Evolutionary conservation across 106 monocot genomes (phyloP).

Genomic region (Alisma plantagoaquatica): DNA sequence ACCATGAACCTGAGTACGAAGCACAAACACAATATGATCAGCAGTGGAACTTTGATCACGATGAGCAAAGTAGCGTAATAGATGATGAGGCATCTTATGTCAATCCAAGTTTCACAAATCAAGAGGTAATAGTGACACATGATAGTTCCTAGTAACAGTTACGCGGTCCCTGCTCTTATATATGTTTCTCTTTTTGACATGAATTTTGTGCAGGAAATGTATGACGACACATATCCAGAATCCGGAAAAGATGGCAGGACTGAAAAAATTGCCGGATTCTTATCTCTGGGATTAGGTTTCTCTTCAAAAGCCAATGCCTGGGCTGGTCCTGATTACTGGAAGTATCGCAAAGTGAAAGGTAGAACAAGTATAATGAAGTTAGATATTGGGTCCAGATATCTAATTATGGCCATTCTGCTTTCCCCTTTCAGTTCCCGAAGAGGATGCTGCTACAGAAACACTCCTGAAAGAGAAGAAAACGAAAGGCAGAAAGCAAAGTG

Average conservation of each 20-base stretch:
- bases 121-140: too few relatives aligned
- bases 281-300: slow-evolving; percentile 69
- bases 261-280: slow-evolving; percentile 56
- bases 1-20: slow-evolving; percentile 17
- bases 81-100: slow-evolving; percentile 30
- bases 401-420: not conserved
- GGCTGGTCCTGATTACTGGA: slow-evolving; percentile 99
- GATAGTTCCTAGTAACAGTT: too few relatives aligned
- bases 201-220: slow-evolving; percentile 32
- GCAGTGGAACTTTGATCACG: slow-evolving; percentile 32
- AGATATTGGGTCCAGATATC: not conserved
- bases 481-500: slow-evolving; percentile 31
- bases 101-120: slow-evolving; percentile 27
- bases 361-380: not conserved
- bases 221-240: slow-evolving; percentile 19
- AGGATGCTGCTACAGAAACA: slow-evolving; percentile 16
- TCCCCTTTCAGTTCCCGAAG: not conserved
- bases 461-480: slow-evolving; percentile 27
- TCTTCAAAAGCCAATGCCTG: slow-evolving; percentile 81
- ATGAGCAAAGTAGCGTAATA: slow-evolving; percentile 33
- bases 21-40: slow-evolving; percentile 9
- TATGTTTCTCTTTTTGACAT: not conserved
- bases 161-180: not conserved
- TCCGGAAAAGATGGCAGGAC: slow-evolving; percentile 30
- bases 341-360: slow-evolving; percentile 83